These are phyloP conservation scores for Gossypium ekmanianum DNA, from an alignment of 345 rosid genomes.

Conservation along the genomic window DNA sequence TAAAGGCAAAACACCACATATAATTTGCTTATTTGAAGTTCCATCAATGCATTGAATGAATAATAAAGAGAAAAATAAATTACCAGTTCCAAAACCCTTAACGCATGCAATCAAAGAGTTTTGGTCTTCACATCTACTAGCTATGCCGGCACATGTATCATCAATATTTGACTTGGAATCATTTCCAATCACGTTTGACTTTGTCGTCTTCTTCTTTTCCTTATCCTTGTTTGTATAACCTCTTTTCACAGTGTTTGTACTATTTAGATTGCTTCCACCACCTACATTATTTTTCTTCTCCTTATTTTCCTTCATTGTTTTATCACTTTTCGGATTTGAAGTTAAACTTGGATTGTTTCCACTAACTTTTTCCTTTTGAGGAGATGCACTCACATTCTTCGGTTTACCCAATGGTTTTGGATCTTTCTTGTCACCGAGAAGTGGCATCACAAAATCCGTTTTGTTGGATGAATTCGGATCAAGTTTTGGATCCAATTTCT, in stretches of 20 bases:
- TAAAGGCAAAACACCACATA: background rate
- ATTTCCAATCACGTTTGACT: slow-evolving; percentile 26
- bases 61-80: background rate
- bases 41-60: background rate
- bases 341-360: background rate
- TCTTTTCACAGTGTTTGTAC: background rate
- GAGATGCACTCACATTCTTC: slow-evolving; percentile 14
- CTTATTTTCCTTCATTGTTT: slow-evolving; percentile 21
- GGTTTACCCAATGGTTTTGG: slow-evolving; percentile 16
- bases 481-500: slow-evolving; percentile 19
- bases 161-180: slow-evolving; percentile 23
- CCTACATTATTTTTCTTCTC: slow-evolving; percentile 8
- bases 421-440: slow-evolving; percentile 23
- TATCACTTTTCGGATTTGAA: background rate
- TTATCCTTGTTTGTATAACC: background rate
- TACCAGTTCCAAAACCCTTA: slow-evolving; percentile 46
- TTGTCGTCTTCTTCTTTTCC: slow-evolving; percentile 10
- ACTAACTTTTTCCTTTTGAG: background rate
- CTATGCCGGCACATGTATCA: slow-evolving; percentile 47
- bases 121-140: slow-evolving; percentile 35
- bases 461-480: slow-evolving; percentile 24
- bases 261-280: background rate
- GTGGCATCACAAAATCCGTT: slow-evolving; percentile 22
- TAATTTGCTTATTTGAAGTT: background rate
- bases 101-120: slow-evolving; percentile 54